phyloP scores from a whole-genome alignment of 2,329 filamentous ascomycete genomes.

The Fusarium xyrophilum region DNA sequence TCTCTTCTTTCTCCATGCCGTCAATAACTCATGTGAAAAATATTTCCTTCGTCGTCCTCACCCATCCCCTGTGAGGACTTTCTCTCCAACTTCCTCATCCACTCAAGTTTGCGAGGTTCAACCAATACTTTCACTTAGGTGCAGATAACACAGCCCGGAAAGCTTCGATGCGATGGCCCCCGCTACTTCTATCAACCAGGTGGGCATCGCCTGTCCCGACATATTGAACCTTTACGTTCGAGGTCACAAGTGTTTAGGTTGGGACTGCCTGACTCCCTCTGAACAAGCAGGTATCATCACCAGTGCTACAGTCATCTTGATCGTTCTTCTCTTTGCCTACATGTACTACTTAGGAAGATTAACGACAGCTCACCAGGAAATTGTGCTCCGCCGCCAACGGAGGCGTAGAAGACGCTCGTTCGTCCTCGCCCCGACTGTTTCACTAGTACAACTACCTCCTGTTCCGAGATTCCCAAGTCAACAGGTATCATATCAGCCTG shows the following conservation, averaged over 20 bases:
- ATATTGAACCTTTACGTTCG: not conserved
- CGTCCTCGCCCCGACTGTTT: not conserved
- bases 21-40: not conserved
- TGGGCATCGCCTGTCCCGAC: not conserved
- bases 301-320: constrained; percentile 42
- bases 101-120: not conserved
- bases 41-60: not conserved
- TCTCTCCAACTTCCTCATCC: not conserved
- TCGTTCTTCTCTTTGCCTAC: constrained; percentile 43
- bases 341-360: constrained; percentile 48
- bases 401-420: constrained; percentile 4
- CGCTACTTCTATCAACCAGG: not conserved
- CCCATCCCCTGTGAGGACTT: not conserved
- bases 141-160: not conserved
- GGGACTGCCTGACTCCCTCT: constrained; percentile 49
- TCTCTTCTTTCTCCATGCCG: not conserved
- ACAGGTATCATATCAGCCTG: constrained; percentile 27
- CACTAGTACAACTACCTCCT: constrained; percentile 25
- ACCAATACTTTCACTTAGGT: not conserved
- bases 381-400: constrained; percentile 3
- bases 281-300: constrained; percentile 52
- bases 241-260: constrained; percentile 43
- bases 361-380: constrained; percentile 25
- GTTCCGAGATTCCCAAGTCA: constrained; percentile 22
- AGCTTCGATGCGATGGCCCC: not conserved